Base-by-base conservation (phyloP, 176 grass and related monocot species). In the Dendrocalamus sinicus region DNA sequence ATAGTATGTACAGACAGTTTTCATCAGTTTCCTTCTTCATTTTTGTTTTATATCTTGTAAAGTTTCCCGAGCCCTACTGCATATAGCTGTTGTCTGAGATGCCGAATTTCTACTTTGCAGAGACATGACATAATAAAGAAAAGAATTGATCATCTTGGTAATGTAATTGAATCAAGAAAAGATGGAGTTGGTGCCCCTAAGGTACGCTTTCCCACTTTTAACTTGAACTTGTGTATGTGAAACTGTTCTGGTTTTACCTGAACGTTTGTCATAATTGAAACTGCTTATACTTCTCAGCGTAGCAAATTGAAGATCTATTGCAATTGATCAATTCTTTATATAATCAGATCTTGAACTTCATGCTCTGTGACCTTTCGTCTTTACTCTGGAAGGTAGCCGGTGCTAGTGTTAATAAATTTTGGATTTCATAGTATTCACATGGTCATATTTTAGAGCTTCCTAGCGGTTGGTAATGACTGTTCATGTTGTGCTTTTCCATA, bases 121-220 rank as follows among this genome's bases (percentile, higher is more conserved):
- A 94, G 85, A 76, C 96, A 99, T 88, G 96, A 99, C 75, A 99
- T 99, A 86, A 75, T 86, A 80, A 99, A 99, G 93, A 99, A 91
- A 96, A 92, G 96, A 85, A 90, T 99, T 30, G 88, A 91, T 66
- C 75, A 89, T 79, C 85, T 89, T 76, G 96, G 93, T 46, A 99
- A 91, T 45, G 88, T 93, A 84, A 94, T 99, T 86, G 93, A 94
- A 81, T 96, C 93, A 68, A 99, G 90, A 90, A 93, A 96, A 82
- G 96, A 90, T 44, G 87, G 92, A 80, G 82, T 99, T 71, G 96
- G 96, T 81, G 82, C 88, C 19, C 90, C 92, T 63, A 96, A 99
- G 96, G 96, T 99, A 90, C 58, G 52, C 20, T 73, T 15, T 57
- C 60, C 35, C 37, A 84, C 13, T 70, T 76, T 26, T 84, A 68